These are phyloP conservation scores for Nymphaea thermarum DNA, from an alignment of 164 flowering plant species.

Conservation along the genomic window DNA sequence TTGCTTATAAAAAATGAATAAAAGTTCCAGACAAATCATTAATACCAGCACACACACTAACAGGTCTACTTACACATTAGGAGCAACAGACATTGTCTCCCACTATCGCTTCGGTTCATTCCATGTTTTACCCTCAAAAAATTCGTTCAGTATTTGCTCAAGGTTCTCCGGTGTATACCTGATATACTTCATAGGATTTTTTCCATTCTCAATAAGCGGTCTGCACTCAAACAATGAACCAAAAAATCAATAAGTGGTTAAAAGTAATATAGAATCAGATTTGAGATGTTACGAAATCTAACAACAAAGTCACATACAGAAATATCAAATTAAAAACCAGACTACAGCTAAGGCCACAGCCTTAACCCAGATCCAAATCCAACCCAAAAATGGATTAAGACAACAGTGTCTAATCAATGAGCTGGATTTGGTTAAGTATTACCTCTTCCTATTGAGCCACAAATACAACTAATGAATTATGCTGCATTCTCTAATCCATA, in stretches of 20 bases:
- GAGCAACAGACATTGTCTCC: neutral
- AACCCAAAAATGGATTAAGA: too few relatives aligned
- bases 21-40: neutral
- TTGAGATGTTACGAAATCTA: neutral
- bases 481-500: too few relatives aligned
- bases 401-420: too few relatives aligned
- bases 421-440: too few relatives aligned
- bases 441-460: too few relatives aligned
- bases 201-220: conserved; percentile 70
- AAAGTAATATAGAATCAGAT: neutral
- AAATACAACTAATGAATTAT: too few relatives aligned
- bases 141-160: conserved; percentile 79
- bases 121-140: conserved; percentile 85
- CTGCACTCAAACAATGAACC: conserved; percentile 20
- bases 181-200: conserved; percentile 78
- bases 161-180: conserved; percentile 70
- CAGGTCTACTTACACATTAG: neutral
- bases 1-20: neutral
- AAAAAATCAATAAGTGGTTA: neutral
- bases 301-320: too few relatives aligned
- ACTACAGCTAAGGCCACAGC: too few relatives aligned
- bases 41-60: neutral
- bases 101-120: conserved; percentile 48
- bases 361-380: too few relatives aligned
- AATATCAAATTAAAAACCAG: too few relatives aligned